phyloP scores from a whole-genome alignment of 768 basidiomycete species.

The Strobilomyces echinocephalus region DNA sequence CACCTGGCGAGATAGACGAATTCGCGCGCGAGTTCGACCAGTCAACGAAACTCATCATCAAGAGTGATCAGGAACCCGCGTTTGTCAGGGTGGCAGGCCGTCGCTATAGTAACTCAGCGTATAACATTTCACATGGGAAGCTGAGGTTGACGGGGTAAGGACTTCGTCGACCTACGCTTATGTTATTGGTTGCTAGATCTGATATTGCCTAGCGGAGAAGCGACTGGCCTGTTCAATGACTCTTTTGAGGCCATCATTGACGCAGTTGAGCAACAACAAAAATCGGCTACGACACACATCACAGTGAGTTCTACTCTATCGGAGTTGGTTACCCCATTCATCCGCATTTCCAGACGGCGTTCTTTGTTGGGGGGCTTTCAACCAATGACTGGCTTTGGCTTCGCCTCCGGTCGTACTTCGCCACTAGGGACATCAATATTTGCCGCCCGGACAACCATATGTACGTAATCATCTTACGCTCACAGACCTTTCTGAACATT shows the following conservation, averaged over 20 bases:
- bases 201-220: constrained; percentile 6
- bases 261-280: constrained; percentile 12
- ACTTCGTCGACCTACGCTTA: not conserved
- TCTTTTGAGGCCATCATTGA: constrained; percentile 5
- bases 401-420: constrained; percentile 9
- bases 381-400: not conserved
- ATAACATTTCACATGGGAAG: constrained; percentile 3
- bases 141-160: constrained; percentile 13
- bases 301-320: not conserved
- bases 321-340: not conserved
- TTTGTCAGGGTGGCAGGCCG: constrained; percentile 7
- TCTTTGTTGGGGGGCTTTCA: constrained; percentile 12
- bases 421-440: not conserved
- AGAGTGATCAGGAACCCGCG: not conserved
- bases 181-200: not conserved
- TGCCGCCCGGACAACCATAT: not conserved
- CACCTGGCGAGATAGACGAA: not conserved
- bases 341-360: constrained; percentile 3
- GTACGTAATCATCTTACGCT: not conserved
- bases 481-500: not conserved
- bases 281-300: not conserved
- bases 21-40: constrained; percentile 2
- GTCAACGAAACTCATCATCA: not conserved
- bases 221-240: constrained; percentile 7
- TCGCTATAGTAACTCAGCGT: not conserved